Percentiles rank a stretch among this genome's conserved stretches.
These are phyloP conservation scores for Dactylis glomerata DNA, from an alignment of 176 grass and related monocot genomes.

Conservation along the genomic window DNA sequence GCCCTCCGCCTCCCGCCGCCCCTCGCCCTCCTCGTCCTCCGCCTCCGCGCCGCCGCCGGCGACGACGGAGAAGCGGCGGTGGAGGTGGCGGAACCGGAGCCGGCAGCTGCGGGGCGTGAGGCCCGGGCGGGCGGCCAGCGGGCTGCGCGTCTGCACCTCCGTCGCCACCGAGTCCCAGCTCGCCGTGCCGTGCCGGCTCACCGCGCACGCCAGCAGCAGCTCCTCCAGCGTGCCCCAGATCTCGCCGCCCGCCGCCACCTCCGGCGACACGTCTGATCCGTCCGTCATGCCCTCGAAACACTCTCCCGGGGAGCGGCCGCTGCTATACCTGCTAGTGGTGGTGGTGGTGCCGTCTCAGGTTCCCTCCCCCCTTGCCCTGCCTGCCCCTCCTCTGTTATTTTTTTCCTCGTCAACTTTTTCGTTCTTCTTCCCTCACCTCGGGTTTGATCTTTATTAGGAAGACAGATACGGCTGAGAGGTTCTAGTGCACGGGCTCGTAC, in stretches of 20 bases:
- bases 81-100: constrained; percentile 63
- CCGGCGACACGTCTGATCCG: constrained; percentile 42
- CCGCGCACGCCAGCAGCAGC: constrained; percentile 80
- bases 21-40: not conserved
- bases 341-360: constrained; percentile 27
- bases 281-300: constrained; percentile 19
- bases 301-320: not conserved
- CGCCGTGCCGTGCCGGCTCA: constrained; percentile 73
- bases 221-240: constrained; percentile 99
- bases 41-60: not conserved
- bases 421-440: not conserved
- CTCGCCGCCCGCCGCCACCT: constrained; percentile 34
- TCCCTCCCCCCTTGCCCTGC: not conserved
- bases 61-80: constrained; percentile 59
- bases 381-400: not conserved
- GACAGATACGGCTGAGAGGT: not conserved
- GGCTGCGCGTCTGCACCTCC: constrained; percentile 73
- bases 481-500: not conserved
- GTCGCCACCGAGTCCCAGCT: constrained; percentile 85
- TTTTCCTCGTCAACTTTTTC: not conserved
- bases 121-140: constrained; percentile 20
- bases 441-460: constrained; percentile 27
- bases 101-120: constrained; percentile 72
- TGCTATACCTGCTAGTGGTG: not conserved
- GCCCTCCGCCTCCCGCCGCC: not conserved